Evolutionary conservation across 164 flowering plant genomes (phyloP), one percentile per base, ranked within the genome.

Genomic region (Saururus chinensis): DNA sequence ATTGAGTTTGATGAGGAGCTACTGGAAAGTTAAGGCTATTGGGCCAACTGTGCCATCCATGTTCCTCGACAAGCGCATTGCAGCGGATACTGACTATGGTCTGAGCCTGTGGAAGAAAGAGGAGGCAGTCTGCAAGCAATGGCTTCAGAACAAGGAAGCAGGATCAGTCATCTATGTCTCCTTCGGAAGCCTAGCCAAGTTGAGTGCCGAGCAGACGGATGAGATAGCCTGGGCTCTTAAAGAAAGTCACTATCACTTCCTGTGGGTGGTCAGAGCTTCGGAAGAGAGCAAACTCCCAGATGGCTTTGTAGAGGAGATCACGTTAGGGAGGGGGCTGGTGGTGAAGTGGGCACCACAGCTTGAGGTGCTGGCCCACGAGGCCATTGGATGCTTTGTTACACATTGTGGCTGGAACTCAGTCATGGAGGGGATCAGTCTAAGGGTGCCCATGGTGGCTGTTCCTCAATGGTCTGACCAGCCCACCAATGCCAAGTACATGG

Each of bases 401-500:
- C 64, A 62, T 35, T 62, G 64, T 40, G 80, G 80, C 0, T 77
- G 77, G 77, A 77, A 77, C 51, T 77, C 77, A 6, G 71, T 69
- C 9, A 7, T 66, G 1, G 80, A 74, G 57, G 77, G 67, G 20
- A 51, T 77, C 66, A 71, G 74, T 64, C 37, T 74, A 17, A 77
- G 80, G 1, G 74, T 74, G 61, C 77, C 77, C 9, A 64, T 77
- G 74, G 70, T 74, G 19, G 74, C 52, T 16, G 48, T 69, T 51
- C 77, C 80, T 1, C 74, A 66, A 37, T 74, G 72, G 75, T 42
- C 66, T 0, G 80, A 77, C 57, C 80, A 77, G 49, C 60, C 74
- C 13, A 74, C 70, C 13, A 66, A 71, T 65, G 75, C 80, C 17
- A 77, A 74, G 74, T 60, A 63, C 40, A 60, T 77, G 2, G 66